Percentiles rank a stretch among this genome's conserved stretches.
Conservation (phyloP, 148 eudicot genomes). For the Chenopodium album region DNA sequence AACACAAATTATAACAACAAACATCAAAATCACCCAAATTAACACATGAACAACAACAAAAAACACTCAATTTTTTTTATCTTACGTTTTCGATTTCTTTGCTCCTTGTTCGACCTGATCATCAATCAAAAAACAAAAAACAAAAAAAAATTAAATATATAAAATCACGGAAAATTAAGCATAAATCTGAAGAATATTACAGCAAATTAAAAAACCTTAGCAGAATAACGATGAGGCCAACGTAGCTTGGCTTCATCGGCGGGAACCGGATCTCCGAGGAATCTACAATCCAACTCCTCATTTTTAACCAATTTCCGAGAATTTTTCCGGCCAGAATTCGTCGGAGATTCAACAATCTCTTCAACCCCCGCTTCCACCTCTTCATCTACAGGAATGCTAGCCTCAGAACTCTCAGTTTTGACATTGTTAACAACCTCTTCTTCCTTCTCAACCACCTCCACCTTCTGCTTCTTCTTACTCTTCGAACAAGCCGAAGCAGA, state of each 20-base stretch:
- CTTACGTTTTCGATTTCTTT: slow-evolving; percentile 11
- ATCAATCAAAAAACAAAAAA: not conserved
- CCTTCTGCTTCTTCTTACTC: not conserved
- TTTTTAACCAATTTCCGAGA: not conserved
- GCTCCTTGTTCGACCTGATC: slow-evolving; percentile 4
- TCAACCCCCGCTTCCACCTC: not conserved
- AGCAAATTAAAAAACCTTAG: slow-evolving; percentile 12
- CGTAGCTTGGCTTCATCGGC: slow-evolving; percentile 39
- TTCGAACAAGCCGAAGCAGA: slow-evolving; percentile 14
- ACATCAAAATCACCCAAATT: too few species aligned
- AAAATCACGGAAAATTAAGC: not conserved
- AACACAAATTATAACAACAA: not conserved
- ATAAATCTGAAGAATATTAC: not conserved
- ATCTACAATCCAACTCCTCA: slow-evolving; percentile 27
- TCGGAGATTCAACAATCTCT: not conserved
- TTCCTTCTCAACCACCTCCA: not conserved
- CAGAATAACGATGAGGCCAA: slow-evolving; percentile 52
- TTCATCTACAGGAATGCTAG: not conserved
- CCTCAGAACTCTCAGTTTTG: not conserved
- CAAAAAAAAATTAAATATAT: not conserved
- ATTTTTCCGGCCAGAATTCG: not conserved
- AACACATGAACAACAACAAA: too few species aligned
- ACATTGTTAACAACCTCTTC: not conserved
- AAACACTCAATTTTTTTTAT: not conserved
- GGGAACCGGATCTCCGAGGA: slow-evolving; percentile 45